phyloP scores from a whole-genome alignment of 2,329 filamentous ascomycete genomes.

The Pyrenophora seminiperda region DNA sequence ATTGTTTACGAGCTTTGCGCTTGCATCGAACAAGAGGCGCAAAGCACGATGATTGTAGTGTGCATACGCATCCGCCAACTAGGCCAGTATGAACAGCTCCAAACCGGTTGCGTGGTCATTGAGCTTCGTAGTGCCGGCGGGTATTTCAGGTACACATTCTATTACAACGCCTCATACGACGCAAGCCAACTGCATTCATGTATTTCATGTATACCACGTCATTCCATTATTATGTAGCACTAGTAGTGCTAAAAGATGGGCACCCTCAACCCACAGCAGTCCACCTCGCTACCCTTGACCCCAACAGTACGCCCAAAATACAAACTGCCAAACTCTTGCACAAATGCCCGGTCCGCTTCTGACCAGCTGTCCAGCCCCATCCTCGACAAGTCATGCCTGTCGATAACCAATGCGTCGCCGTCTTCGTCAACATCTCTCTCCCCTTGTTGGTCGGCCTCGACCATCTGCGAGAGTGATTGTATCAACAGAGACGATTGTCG shows the following conservation, averaged over 20 bases:
- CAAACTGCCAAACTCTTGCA: conserved; percentile 63
- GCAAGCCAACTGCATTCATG: neutral
- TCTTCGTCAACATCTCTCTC: conserved; percentile 41
- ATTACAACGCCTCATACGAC: conserved; percentile 7
- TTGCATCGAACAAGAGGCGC: neutral
- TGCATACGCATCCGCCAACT: neutral
- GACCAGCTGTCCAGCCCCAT: conserved; percentile 85
- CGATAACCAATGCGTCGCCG: conserved; percentile 57
- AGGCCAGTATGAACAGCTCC: neutral
- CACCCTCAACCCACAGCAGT: conserved; percentile 74
- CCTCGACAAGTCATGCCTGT: conserved; percentile 66
- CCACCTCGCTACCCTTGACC: conserved; percentile 71
- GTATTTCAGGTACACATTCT: conserved; percentile 14
- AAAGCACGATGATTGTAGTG: neutral
- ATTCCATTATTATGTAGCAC: neutral
- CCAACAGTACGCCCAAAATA: conserved; percentile 70
- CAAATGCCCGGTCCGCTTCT: conserved; percentile 69
- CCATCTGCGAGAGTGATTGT: conserved; percentile 64
- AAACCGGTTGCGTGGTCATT: neutral
- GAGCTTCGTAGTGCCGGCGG: conserved; percentile 3
- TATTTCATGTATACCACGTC: neutral
- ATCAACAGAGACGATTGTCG: conserved; percentile 72
- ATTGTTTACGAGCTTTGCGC: conserved; percentile 1
- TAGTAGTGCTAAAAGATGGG: conserved; percentile 30
- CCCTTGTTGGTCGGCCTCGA: conserved; percentile 57